Evolutionary conservation across 2,329 filamentous ascomycete species (phyloP), one percentile per base, ranked within the genome.

Genomic region (Plectosphaerella sp.): DNA sequence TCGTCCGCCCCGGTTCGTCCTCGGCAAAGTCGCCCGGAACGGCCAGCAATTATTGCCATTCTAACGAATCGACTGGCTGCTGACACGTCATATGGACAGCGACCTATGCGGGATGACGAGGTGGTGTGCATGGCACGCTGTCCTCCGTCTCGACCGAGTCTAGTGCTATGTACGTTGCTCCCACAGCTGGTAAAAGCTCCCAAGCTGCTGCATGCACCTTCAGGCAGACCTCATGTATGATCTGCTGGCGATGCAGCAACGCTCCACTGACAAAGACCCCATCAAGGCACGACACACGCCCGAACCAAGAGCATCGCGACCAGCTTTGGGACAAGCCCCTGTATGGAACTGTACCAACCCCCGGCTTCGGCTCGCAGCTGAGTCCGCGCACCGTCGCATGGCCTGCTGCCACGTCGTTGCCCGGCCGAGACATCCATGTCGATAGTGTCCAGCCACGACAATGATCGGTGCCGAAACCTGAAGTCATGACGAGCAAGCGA

Each of bases 31-130:
- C 11, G 11, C 35, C 11, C 15, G 11, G 15, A 37, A 12, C 11
- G 7, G 35, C 35, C 35, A 37, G 11, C 22, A 22, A 22, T 5
- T 22, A 22, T 22, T 37, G 11, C 35, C 11, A 11, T 37, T 4
- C 35, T n/a, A 37, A n/a, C 35, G 15, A 37, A 37, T 37, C 7
- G 35, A 37, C 35, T 37, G 35, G 35, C 35, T n/a, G 35, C 35
- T 37, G 35, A 37, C 59, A 61, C 59, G 61, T 62, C 61, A 61
- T 59, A 50, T 48, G 58, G 56, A 54, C 51, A 52, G 25, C 45
- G 33, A 49, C 36, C 35, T 53, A 59, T 62, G 60, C 59, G 56
- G 55, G 52, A 35, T 56, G 49, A 45, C 33, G 49, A 52, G 22
- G 24, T 52, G 35, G 16, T 16, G 24, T 28, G 16, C 25, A 25